Conservation (phyloP, 75 land plant species). For the Pinus taeda region DNA sequence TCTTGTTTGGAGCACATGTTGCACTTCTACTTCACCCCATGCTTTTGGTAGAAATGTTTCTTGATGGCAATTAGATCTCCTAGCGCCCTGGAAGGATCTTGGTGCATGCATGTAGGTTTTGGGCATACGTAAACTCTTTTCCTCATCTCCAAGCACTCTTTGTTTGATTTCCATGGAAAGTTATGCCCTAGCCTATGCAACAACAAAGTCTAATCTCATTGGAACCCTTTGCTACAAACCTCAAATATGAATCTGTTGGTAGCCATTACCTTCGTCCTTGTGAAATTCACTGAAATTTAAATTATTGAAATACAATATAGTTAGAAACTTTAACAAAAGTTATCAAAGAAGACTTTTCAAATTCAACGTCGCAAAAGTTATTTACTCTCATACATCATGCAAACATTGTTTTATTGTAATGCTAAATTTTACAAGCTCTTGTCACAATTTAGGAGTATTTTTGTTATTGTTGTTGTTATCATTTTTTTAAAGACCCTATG, state of each 20-base stretch:
- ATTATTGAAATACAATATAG: no score
- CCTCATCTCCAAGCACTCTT: constrained; percentile 27
- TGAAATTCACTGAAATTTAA: no score
- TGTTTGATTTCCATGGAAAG: constrained; percentile 61
- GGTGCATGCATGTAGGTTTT: constrained; percentile 39
- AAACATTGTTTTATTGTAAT: no score
- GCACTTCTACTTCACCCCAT: constrained; percentile 65
- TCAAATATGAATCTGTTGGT: constrained; percentile 17
- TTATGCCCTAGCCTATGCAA: constrained; percentile 56
- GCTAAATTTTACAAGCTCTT: no score
- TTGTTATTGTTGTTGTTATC: no score
- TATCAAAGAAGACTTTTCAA: no score
- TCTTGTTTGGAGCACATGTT: constrained; percentile 58
- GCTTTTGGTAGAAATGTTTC: constrained; percentile 58
- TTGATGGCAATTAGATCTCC: constrained; percentile 65
- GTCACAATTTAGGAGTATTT: no score
- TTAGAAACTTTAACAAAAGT: no score
- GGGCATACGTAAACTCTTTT: constrained; percentile 30
- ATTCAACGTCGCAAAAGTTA: no score
- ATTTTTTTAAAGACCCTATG: no score
- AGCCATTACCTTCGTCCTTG: no score
- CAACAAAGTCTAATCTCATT: constrained; percentile 54
- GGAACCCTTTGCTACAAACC: constrained; percentile 58
- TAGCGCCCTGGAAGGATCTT: constrained; percentile 57
- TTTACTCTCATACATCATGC: no score